Evolutionary conservation across 305 asterid species (phyloP), one percentile per base, ranked within the genome.

Genomic region (Rubia tinctorum): DNA sequence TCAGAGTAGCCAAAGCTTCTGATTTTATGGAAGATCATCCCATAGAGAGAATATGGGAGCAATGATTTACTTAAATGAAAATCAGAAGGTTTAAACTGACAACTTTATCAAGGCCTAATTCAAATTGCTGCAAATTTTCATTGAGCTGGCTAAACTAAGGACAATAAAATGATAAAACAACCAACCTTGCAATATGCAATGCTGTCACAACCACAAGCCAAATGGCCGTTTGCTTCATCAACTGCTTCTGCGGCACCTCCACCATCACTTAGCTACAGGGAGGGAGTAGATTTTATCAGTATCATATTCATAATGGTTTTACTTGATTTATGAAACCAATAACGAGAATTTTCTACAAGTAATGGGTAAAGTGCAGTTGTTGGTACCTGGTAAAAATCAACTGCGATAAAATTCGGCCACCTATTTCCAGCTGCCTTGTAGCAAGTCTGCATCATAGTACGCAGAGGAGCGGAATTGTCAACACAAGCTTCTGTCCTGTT

Each of bases 361-460:
- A 56, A 25, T 1, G 42, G 68, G 49, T 60, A 15, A 60, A 23
- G 58, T 34, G 27, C 0, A 2, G 17, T 53, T n/a, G 17, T 14
- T 13, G n/a, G 22, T 61, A 89, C 98, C 87, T 73, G 79, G 80
- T 93, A 93, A 80, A 84, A 93, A 76, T 93, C 97, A 60, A 93
- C 97, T 3, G 97, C 90, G 49, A 93, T 86, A 83, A 91, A 93
- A 83, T 93, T 93, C 2, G 98, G 97, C 98, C 98, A 93, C 49
- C 97, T 83, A 37, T 80, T 83, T 34, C 88, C 97, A 3, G 82
- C 84, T 69, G 91, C 92, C 59, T 61, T 71, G 70, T 83, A 80
- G 73, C 98, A 93, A 76, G 93, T 91, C 71, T 73, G 82, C 80
- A 82, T 84, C 96, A 85, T 88, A 44, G 69, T 76, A 47, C 80